Evolutionary conservation across 139 green algal genomes (phyloP).

Genomic region (Chlorella sorokiniana): DNA sequence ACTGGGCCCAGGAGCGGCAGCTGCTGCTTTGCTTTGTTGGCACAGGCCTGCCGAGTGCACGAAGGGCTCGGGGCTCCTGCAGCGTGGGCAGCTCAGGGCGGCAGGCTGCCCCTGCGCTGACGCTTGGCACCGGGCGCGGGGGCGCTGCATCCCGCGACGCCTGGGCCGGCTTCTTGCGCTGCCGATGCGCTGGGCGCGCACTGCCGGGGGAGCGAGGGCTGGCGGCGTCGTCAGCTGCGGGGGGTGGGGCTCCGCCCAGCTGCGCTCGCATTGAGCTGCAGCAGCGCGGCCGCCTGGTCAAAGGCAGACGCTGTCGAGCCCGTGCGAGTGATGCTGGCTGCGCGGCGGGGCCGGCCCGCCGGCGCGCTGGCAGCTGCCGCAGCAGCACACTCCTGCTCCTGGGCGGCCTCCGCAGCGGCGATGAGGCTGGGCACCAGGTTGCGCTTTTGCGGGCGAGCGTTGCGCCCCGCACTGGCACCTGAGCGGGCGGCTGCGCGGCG

Average conservation of each 20-base stretch:
- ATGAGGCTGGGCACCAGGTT: constrained; percentile 6
- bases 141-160: background rate
- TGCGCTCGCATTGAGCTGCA: background rate
- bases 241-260: background rate
- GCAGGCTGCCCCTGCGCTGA: background rate
- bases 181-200: background rate
- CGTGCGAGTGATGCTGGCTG: too few relatives aligned
- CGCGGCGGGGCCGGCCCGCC: too few relatives aligned
- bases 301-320: too few relatives aligned
- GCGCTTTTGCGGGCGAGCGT: background rate
- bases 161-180: constrained; percentile 2
- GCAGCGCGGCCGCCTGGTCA: too few relatives aligned
- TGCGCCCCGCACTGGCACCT: background rate
- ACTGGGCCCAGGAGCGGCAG: too few relatives aligned
- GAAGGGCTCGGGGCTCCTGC: background rate
- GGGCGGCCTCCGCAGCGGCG: background rate
- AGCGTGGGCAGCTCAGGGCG: too few relatives aligned
- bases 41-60: too few relatives aligned
- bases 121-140: background rate
- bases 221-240: background rate
- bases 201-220: constrained; percentile 1
- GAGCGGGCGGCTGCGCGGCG: background rate
- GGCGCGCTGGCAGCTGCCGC: background rate
- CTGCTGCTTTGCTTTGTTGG: too few relatives aligned
- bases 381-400: background rate